phyloP scores from a whole-genome alignment of 2,329 filamentous ascomycete genomes.

The Penicillium glabrum region DNA sequence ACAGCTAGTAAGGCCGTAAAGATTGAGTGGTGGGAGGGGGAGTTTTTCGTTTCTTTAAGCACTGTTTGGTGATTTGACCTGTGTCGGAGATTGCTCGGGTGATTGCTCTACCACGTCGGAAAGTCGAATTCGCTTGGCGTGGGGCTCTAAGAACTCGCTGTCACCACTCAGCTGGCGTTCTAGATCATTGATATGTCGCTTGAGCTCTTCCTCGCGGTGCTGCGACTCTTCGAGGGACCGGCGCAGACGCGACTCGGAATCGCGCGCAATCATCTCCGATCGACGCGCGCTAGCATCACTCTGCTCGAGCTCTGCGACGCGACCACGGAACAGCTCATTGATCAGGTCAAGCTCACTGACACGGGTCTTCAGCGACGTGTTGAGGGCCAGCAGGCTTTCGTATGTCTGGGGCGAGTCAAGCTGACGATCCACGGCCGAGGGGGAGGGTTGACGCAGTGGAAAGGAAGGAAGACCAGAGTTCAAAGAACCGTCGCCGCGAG shows the following conservation, averaged over 20 bases:
- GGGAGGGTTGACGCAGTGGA: constrained; percentile 59
- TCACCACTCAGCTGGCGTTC: constrained; percentile 54
- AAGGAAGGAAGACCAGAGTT: constrained; percentile 54
- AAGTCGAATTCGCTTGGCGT: constrained; percentile 57
- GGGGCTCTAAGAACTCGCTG: constrained; percentile 43
- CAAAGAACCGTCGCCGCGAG: constrained; percentile 68
- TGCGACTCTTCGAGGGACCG: constrained; percentile 74
- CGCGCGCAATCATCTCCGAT: constrained; percentile 55
- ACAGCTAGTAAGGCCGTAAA: neutral
- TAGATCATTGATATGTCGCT: constrained; percentile 76
- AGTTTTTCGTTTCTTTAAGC: constrained; percentile 17
- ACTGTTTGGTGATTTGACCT: constrained; percentile 37
- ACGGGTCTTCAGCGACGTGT: constrained; percentile 87
- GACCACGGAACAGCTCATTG: constrained; percentile 75
- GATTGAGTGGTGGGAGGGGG: constrained; percentile 4
- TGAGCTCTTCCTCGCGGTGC: constrained; percentile 75
- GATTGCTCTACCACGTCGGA: constrained; percentile 54
- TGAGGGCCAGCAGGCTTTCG: constrained; percentile 75
- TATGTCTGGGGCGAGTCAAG: constrained; percentile 73
- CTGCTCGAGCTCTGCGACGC: constrained; percentile 73
- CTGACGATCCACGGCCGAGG: constrained; percentile 61
- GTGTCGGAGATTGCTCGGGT: constrained; percentile 25
- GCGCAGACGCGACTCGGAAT: constrained; percentile 57
- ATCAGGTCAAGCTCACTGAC: constrained; percentile 96
- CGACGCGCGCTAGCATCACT: constrained; percentile 69